phyloP scores from a whole-genome alignment of 768 basidiomycete genomes.

The Amanita subjunquillea region DNA sequence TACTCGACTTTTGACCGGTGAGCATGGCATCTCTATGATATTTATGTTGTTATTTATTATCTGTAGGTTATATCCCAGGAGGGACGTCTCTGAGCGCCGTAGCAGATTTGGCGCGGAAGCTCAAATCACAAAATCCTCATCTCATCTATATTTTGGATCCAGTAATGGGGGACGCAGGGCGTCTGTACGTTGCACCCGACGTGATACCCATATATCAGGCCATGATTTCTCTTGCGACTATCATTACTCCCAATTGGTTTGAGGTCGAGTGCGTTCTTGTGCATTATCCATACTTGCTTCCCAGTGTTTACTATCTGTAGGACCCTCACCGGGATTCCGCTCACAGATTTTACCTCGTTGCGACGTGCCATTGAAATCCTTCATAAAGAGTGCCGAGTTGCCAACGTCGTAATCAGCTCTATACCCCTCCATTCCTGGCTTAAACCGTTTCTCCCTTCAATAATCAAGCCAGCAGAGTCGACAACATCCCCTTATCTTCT shows the following conservation, averaged over 20 bases:
- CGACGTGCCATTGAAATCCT: conserved; percentile 59
- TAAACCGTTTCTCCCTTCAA: conserved; percentile 35
- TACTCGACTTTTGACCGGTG: conserved; percentile 73
- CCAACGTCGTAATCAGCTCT: conserved; percentile 88
- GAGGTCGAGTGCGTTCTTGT: conserved; percentile 69
- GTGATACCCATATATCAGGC: conserved; percentile 81
- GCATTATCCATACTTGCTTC: conserved; percentile 22
- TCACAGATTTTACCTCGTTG: conserved; percentile 60
- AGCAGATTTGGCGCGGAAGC: conserved; percentile 44
- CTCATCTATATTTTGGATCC: conserved; percentile 89
- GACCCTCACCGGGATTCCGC: conserved; percentile 60
- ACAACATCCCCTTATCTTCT: conserved; percentile 42
- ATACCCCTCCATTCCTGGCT: conserved; percentile 66
- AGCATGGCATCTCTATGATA: conserved; percentile 2
- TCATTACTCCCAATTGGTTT: conserved; percentile 98
- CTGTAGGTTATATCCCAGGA: conserved; percentile 76
- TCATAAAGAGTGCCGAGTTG: conserved; percentile 67
- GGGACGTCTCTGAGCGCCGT: conserved; percentile 69
- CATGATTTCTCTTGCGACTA: conserved; percentile 74
- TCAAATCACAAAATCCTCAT: conserved; percentile 46
- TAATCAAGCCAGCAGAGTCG: conserved; percentile 25
- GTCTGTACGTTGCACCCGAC: conserved; percentile 78
- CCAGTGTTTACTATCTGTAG: conserved; percentile 26
- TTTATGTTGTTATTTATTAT: not conserved
- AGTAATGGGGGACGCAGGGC: conserved; percentile 89